Evolutionary conservation across 768 basidiomycete genomes (phyloP).

Genomic region (Goffeauzyma gilvescens): DNA sequence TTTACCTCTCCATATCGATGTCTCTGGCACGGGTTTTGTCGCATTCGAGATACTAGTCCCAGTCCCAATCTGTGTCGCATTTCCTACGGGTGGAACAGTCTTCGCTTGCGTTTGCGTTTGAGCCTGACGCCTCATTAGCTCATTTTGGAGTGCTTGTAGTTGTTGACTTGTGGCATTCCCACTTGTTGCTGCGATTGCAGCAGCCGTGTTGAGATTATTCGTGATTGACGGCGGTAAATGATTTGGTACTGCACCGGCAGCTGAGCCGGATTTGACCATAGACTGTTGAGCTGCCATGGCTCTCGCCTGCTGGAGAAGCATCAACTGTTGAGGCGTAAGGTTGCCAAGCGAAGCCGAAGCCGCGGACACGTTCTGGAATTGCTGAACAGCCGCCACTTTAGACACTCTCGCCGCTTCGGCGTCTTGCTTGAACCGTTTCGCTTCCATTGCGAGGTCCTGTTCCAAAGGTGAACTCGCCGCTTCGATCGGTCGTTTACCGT

Average conservation of each 20-base stretch:
- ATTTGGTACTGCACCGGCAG: slow-evolving; percentile 1
- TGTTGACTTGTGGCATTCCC: neutral
- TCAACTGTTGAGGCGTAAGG: slow-evolving; percentile 4
- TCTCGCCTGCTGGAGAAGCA: slow-evolving; percentile 1
- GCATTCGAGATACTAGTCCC: neutral
- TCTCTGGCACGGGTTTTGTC: too few relatives aligned
- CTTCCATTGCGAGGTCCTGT: slow-evolving; percentile 10
- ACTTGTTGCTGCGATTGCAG: neutral
- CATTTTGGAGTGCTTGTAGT: slow-evolving; percentile 6
- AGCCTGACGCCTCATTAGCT: slow-evolving; percentile 7
- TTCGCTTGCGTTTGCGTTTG: slow-evolving; percentile 3
- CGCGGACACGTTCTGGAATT: neutral
- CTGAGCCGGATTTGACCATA: too few relatives aligned
- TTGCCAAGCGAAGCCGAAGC: neutral
- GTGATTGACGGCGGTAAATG: too few relatives aligned
- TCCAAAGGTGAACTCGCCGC: slow-evolving; percentile 8
- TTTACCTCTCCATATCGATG: too few relatives aligned
- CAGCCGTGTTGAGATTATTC: neutral
- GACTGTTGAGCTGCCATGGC: too few relatives aligned
- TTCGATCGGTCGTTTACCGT: slow-evolving; percentile 7
- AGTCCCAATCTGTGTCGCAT: neutral
- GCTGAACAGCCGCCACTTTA: slow-evolving; percentile 1
- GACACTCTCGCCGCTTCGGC: slow-evolving; percentile 7
- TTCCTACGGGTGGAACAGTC: neutral
- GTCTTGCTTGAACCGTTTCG: slow-evolving; percentile 11